A percentile compares a stretch with the other conserved stretches of the same genome.
These are phyloP conservation scores for Cryptococcus sp. DNA, from an alignment of 1,284 basidiomycete genomes.

Conservation along the genomic window DNA sequence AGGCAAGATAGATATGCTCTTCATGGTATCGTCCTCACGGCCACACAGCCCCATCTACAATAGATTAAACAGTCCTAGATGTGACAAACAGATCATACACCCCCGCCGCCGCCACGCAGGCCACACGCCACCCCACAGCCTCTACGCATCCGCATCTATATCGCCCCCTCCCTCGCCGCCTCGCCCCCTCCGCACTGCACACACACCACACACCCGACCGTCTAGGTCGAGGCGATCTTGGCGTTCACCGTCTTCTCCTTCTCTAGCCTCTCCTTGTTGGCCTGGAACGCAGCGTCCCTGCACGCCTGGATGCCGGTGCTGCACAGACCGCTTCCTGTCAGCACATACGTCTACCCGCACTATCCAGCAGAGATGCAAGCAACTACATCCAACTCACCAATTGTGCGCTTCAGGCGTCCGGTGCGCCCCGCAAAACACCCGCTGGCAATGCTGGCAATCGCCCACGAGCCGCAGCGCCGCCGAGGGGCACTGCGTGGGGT, in stretches of 20 bases:
- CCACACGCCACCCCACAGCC: background rate
- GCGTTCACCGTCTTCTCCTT: constrained; percentile 48
- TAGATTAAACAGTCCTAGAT: background rate
- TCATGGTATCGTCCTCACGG: background rate
- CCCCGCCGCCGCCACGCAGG: background rate
- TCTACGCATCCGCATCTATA: background rate
- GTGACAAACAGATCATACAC: background rate
- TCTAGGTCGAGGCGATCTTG: constrained; percentile 49
- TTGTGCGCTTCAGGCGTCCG: constrained; percentile 51
- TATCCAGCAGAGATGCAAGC: background rate
- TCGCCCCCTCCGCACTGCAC: background rate
- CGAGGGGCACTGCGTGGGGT: constrained; percentile 47
- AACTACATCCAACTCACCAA: constrained; percentile 41
- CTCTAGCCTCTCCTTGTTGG: constrained; percentile 52
- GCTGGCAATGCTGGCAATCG: constrained; percentile 51
- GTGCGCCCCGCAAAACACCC: constrained; percentile 49
- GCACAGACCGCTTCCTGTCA: constrained; percentile 7
- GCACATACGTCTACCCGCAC: background rate
- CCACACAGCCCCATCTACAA: background rate
- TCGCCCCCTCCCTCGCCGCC: no score
- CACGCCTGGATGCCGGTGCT: constrained; percentile 50
- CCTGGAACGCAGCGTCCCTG: constrained; percentile 51
- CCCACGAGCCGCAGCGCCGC: constrained; percentile 49
- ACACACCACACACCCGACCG: no score
- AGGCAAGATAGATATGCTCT: no score